Evolutionary conservation across 2,329 filamentous ascomycete species (phyloP).

Genomic region (Fusarium sp.): DNA sequence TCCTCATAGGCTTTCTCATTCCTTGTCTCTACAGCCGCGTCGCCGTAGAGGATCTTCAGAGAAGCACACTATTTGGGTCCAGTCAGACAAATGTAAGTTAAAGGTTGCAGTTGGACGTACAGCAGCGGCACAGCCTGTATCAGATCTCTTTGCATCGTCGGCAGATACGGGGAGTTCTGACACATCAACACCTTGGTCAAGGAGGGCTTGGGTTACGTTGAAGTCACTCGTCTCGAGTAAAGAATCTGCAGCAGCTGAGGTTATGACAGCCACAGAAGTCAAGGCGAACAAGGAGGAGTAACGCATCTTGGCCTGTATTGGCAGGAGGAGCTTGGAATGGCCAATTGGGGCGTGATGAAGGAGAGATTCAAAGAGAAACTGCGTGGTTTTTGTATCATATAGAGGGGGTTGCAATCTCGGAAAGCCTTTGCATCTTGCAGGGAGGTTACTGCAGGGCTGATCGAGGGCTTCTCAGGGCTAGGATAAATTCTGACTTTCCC

Average conservation of each 20-base stretch:
- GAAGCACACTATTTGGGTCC: constrained; percentile 18
- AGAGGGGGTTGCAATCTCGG: background rate
- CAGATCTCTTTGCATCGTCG: background rate
- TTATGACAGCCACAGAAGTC: background rate
- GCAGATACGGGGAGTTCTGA: constrained; percentile 10
- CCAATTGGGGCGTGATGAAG: background rate
- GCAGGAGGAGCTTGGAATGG: background rate
- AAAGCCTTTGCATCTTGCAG: background rate
- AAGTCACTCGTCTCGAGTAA: constrained; percentile 16
- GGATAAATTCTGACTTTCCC: background rate
- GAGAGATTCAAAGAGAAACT: background rate
- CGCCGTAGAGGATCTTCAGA: constrained; percentile 32
- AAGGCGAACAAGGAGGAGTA: background rate
- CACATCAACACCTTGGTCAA: constrained; percentile 24
- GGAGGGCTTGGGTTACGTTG: constrained; percentile 32
- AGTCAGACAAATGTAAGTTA: background rate
- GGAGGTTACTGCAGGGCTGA: background rate
- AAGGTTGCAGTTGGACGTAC: background rate
- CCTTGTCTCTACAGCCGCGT: constrained; percentile 15
- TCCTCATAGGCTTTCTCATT: constrained; percentile 9
- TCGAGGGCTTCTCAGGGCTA: background rate
- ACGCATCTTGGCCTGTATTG: constrained; percentile 7
- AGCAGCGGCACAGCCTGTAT: constrained; percentile 10
- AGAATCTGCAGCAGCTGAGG: background rate
- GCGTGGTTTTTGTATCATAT: background rate